Conservation (phyloP, 768 basidiomycete species). For the Collybia sp. region DNA sequence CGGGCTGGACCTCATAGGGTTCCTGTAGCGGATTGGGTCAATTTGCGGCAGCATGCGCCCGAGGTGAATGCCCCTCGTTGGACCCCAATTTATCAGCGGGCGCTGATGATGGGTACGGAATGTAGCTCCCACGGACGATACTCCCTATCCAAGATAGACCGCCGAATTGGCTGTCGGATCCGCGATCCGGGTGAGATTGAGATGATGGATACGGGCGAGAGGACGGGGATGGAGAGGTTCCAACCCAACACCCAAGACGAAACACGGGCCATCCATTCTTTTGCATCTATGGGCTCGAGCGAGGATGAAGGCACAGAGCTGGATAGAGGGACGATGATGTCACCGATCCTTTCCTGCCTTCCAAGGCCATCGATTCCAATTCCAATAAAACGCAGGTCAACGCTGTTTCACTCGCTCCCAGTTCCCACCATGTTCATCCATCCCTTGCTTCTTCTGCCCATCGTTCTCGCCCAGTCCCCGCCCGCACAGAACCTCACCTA, state of each 20-base stretch:
- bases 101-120: slow-evolving; percentile 1
- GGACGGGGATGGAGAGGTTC: slow-evolving; percentile 37
- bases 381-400: no score
- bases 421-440: no score
- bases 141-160: slow-evolving; percentile 88
- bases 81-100: slow-evolving; percentile 2
- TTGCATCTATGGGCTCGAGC: no score
- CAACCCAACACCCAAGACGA: no score
- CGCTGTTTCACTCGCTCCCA: no score
- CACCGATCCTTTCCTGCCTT: no score
- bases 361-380: no score
- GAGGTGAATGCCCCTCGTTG: slow-evolving; percentile 63
- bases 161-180: slow-evolving; percentile 73
- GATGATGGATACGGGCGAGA: slow-evolving; percentile 37
- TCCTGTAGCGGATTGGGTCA: slow-evolving; percentile 85
- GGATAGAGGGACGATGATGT: no score
- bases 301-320: no score
- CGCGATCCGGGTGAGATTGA: slow-evolving; percentile 73
- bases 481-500: slow-evolving; percentile 8
- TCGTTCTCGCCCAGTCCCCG: slow-evolving; percentile 1
- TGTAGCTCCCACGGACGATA: slow-evolving; percentile 60
- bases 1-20: slow-evolving; percentile 88
- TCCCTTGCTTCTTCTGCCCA: not conserved
- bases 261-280: no score
- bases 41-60: slow-evolving; percentile 66